Evolutionary conservation across 306 rosid genomes (phyloP), one percentile per base, ranked within the genome.

Genomic region (Malus asiatica): DNA sequence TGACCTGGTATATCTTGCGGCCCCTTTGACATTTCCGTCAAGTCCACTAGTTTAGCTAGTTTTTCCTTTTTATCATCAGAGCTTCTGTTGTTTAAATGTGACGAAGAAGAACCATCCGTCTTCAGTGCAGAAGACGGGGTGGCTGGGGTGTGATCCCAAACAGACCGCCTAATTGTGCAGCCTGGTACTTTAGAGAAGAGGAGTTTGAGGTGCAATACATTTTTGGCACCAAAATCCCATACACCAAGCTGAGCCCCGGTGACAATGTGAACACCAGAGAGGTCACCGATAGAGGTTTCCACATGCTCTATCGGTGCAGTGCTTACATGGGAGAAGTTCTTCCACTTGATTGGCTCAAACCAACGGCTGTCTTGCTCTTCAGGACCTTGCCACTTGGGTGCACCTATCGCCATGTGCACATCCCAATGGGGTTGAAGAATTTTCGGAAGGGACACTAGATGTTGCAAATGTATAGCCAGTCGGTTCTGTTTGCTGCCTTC

Each of bases 321-420:
- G 89, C 99, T 96, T 71, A 96, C 99, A 22, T 96, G 98, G 75
- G 99, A 96, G 88, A 96, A 96, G 85, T 90, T 96, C 88, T 96
- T 96, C 99, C 99, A 96, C 80, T 96, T 96, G 83, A 96, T 96
- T 15, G 98, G 94, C 70, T 96, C 99, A 22, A 96, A 96, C 99
- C 99, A 96, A 64, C 98, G 97, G 82, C 99, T 96, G 75, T 96
- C 99, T 87, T 96, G 99, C 89, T 96, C 99, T 84, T 96, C 99
- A 0, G 98, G 99, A 69, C 99, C 99, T 59, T 90, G 98, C 99
- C 99, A 96, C 83, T 79, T 89, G 38, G 97, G 99, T 29, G 99
- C 99, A 58, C 99, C 99, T 20, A 96, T 92, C 72, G 98, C 97
- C 83, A 96, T 77, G 77, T 95, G 97, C 4, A 89, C 72, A 61